Evolutionary conservation across 2,329 filamentous ascomycete genomes (phyloP).

Genomic region (Clonostachys chloroleuca): DNA sequence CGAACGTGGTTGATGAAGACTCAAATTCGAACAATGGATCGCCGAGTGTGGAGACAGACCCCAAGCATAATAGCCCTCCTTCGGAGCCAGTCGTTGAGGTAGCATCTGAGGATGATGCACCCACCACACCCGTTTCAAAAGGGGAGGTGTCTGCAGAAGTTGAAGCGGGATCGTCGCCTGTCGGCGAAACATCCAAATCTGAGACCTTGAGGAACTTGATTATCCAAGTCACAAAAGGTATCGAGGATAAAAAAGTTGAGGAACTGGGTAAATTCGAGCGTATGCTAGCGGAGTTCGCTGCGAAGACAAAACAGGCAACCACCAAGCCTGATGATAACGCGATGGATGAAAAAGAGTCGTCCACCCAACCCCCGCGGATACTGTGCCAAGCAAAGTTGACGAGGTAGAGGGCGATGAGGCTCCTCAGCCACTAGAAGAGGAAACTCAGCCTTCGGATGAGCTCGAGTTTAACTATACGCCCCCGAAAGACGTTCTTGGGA

Average conservation of each 20-base stretch:
- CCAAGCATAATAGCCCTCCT: too few species aligned
- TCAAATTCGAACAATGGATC: too few species aligned
- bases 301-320: conserved; percentile 10
- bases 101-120: background rate
- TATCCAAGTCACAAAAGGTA: conserved; percentile 40
- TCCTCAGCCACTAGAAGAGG: background rate
- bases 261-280: conserved; percentile 45
- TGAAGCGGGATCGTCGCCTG: conserved; percentile 3
- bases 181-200: conserved; percentile 3
- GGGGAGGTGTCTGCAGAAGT: background rate
- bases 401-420: background rate
- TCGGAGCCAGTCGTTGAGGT: too few species aligned
- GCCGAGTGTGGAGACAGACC: too few species aligned
- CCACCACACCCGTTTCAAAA: background rate
- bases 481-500: conserved; percentile 49
- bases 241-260: conserved; percentile 27
- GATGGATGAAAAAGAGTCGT: background rate
- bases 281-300: conserved; percentile 43
- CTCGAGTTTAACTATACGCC: too few species aligned
- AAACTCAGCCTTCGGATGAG: too few species aligned
- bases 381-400: background rate
- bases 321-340: background rate
- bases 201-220: conserved; percentile 43
- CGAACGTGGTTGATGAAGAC: conserved; percentile 1
- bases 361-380: background rate